Evolutionary conservation across 2,329 filamentous ascomycete species (phyloP), one percentile per base, ranked within the genome.

Genomic region (Sordariomycetes sp.): DNA sequence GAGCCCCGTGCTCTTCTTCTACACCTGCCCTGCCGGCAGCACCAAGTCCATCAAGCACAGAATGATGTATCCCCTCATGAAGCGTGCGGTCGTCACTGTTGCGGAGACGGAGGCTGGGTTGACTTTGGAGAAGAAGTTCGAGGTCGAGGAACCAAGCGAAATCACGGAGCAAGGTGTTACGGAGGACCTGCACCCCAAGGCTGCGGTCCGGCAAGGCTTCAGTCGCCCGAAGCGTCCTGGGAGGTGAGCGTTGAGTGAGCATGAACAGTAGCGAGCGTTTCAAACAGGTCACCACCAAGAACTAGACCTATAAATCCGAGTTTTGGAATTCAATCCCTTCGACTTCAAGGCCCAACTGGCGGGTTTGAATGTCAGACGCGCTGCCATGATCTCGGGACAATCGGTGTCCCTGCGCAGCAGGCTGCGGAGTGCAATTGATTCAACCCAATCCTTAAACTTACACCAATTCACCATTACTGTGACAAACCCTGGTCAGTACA

Each of bases 21-120:
- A 87, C 61, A 90, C 84, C 6, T 87, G 83, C 54, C 86, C 86
- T 1, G 28, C 79, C 5, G 61, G 72, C 0, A 72, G 65, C 19
- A 75, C 70, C 34, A 84, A 79, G 59, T 64, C 72, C 34, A 83
- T 92, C 63, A 88, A 86, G 63, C 81, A 83, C 59, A 71, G 84
- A 42, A 93, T 93, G 86, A 59, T 92, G 50, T 92, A 92, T 54
- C 83, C 85, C 21, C 63, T 79, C 18, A 79, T 79, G 64, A 79
- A 79, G 58, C 66, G 73, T 9, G 72, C 75, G 17, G 81, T 85
- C 4, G 63, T 87, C 20, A 59, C 64, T n/a, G 55, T 79, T 21
- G 84, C 83, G 14, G 73, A 79, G 47, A 60, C 59, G 23, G 74
- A 85, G 44, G 79, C 75, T 2, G 79, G 77, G 0, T 50, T 90